phyloP scores from a whole-genome alignment of 768 basidiomycete species.

The Fomitopsis serialis region DNA sequence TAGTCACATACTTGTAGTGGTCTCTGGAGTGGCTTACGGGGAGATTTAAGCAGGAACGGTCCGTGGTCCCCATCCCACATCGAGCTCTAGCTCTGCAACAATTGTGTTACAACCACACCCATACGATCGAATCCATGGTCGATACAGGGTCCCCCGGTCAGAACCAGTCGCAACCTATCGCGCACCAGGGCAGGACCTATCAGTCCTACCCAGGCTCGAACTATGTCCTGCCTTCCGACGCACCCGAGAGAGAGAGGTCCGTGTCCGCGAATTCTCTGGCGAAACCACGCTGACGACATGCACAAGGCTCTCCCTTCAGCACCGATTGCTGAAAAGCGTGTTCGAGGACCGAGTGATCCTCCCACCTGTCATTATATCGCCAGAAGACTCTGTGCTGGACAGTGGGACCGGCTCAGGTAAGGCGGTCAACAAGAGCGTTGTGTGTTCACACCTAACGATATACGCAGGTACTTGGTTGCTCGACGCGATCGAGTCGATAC shows the following conservation, averaged over 20 bases:
- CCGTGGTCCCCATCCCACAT: no score
- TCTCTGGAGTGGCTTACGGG: no score
- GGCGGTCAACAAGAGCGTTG: no score
- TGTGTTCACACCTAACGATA: background rate
- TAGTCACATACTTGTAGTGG: no score
- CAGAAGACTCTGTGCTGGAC: slow-evolving; percentile 1
- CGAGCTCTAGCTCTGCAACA: no score
- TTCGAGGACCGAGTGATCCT: slow-evolving; percentile 6
- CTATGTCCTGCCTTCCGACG: slow-evolving; percentile 5
- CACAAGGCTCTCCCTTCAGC: slow-evolving; percentile 3
- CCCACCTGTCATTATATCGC: background rate
- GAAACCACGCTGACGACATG: background rate
- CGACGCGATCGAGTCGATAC: slow-evolving; percentile 6
- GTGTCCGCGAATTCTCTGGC: background rate
- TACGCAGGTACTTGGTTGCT: slow-evolving; percentile 12
- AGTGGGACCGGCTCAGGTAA: slow-evolving; percentile 7
- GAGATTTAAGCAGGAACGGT: no score
- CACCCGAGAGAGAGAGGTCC: slow-evolving; percentile 2
- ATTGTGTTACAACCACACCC: no score
- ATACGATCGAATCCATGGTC: no score
- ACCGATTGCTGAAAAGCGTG: background rate
- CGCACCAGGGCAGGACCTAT: background rate
- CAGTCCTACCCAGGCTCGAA: slow-evolving; percentile 3
- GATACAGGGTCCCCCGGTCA: no score
- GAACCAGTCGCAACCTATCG: no score